These are phyloP conservation scores for Coemansia sp. DNA, from an alignment of 192 early-diverging fungal genomes.

Conservation along the genomic window DNA sequence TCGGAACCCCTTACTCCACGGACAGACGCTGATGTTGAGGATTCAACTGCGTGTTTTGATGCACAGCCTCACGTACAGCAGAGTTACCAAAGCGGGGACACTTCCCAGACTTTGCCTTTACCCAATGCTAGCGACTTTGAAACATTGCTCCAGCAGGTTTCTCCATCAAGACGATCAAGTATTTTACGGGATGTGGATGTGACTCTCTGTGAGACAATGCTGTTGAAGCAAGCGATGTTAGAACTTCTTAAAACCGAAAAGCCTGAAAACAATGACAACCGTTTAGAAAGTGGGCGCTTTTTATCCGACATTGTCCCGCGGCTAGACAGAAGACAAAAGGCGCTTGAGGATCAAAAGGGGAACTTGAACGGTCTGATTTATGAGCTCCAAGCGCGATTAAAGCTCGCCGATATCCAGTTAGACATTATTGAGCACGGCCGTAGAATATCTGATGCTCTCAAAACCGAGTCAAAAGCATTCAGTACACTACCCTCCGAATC, in stretches of 20 bases:
- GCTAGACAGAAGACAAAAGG: not conserved
- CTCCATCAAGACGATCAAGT: not conserved
- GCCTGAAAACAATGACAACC: not conserved
- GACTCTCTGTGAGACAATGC: constrained; percentile 9
- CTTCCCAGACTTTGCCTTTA: not conserved
- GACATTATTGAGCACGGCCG: constrained; percentile 7
- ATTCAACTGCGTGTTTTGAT: not conserved
- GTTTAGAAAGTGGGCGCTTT: not conserved
- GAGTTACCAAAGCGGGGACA: not conserved
- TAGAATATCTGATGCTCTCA: not conserved
- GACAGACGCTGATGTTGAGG: not conserved
- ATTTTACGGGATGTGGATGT: no score
- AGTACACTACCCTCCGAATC: not conserved
- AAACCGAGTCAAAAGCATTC: not conserved
- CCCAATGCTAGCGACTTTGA: not conserved
- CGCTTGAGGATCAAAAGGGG: constrained; percentile 6
- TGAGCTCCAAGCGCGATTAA: constrained; percentile 17
- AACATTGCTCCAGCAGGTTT: not conserved
- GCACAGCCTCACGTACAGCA: not conserved
- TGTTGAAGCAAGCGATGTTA: constrained; percentile 10
- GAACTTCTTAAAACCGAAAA: not conserved
- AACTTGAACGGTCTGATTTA: not conserved
- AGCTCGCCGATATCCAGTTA: constrained; percentile 20
- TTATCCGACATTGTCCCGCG: not conserved
- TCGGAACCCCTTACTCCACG: constrained; percentile 8